Conservation (phyloP, 192 early-diverging fungal genomes). For the Backusella tarrabulga region DNA sequence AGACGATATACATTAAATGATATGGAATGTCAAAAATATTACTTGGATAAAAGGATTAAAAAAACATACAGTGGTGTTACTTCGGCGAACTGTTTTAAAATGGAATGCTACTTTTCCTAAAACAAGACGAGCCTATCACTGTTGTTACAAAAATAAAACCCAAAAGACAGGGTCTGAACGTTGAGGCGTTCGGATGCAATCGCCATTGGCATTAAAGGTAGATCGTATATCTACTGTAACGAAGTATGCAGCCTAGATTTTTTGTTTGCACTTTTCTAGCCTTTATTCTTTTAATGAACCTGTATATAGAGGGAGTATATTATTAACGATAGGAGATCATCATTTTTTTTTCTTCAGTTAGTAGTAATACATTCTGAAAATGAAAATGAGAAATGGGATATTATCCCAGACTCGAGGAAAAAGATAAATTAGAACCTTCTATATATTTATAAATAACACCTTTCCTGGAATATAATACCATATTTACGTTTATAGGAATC, state of each 20-base stretch:
- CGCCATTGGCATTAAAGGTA: background rate
- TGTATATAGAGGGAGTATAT: background rate
- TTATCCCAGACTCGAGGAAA: background rate
- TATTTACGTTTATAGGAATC: background rate
- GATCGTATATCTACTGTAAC: background rate
- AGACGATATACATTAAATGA: background rate
- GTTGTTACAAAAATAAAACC: background rate
- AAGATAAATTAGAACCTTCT: background rate
- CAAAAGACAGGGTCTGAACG: background rate
- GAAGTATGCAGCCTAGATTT: background rate
- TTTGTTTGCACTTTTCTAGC: background rate
- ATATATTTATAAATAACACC: background rate
- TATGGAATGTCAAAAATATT: background rate
- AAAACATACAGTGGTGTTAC: background rate
- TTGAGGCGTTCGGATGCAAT: background rate
- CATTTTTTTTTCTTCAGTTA: background rate
- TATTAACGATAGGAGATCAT: background rate
- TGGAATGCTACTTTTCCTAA: background rate
- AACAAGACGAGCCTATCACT: background rate
- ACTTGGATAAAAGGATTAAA: background rate
- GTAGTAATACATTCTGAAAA: background rate
- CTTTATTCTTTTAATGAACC: no score
- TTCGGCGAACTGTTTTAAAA: background rate
- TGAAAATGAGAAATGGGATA: background rate
- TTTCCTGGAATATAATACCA: background rate